Conservation (phyloP, 2,329 filamentous ascomycete species). For the Diaporthe sp. region DNA sequence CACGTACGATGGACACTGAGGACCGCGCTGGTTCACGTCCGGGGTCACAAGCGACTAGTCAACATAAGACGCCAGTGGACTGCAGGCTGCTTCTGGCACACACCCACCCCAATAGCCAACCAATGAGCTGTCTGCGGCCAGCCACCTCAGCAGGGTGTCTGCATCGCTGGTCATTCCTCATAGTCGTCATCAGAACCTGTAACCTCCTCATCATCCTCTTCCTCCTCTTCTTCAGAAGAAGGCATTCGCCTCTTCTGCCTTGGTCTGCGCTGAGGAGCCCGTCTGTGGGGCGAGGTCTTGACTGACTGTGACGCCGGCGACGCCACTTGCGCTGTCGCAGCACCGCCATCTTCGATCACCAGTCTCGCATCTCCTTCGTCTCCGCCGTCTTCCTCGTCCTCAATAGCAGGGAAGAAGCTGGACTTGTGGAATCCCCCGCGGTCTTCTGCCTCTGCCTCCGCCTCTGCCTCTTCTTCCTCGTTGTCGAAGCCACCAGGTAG, state of each 20-base stretch:
- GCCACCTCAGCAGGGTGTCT: not conserved
- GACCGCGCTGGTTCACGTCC: no score
- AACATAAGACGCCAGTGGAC: not conserved
- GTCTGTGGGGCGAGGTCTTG: not conserved
- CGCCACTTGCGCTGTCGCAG: conserved; percentile 45
- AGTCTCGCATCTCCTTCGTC: conserved; percentile 50
- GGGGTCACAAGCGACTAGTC: not conserved
- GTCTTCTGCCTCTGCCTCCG: conserved; percentile 41
- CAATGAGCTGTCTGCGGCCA: not conserved
- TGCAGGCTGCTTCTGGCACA: not conserved
- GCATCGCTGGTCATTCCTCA: conserved; percentile 35
- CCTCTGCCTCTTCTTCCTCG: conserved; percentile 54
- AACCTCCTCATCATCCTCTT: conserved; percentile 43
- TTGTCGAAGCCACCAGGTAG: conserved; percentile 69
- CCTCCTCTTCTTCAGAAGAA: conserved; percentile 45
- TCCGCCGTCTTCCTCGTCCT: conserved; percentile 55
- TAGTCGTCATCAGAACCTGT: conserved; percentile 40
- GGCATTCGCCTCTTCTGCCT: conserved; percentile 21
- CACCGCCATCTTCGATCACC: conserved; percentile 52
- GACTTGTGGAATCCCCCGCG: conserved; percentile 52
- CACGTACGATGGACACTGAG: not conserved
- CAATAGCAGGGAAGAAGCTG: conserved; percentile 61
- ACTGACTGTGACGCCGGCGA: conserved; percentile 16
- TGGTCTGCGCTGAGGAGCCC: conserved; percentile 9
- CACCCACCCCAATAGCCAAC: not conserved